phyloP scores from a whole-genome alignment of 2,329 filamentous ascomycete genomes.

The Ophiosphaerella korrae region DNA sequence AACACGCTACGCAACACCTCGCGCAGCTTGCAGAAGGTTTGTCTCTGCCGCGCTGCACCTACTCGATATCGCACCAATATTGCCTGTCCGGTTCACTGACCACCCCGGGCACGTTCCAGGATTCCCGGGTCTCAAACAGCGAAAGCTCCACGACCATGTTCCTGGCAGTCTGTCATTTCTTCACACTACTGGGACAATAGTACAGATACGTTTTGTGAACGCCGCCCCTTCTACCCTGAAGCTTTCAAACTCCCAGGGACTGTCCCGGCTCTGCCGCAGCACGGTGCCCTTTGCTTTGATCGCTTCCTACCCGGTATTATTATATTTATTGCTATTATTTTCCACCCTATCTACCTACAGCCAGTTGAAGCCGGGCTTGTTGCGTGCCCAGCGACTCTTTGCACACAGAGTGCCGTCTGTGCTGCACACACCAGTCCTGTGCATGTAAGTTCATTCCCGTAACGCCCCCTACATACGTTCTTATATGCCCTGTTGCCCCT shows the following conservation, averaged over 20 bases:
- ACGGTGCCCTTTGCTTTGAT: constrained; percentile 29
- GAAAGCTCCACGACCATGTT: constrained; percentile 45
- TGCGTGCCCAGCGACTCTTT: constrained; percentile 31
- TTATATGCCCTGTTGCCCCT: constrained; percentile 38
- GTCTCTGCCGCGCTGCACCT: constrained; percentile 21
- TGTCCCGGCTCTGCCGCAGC: constrained; percentile 35
- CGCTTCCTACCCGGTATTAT: constrained; percentile 34
- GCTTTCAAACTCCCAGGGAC: constrained; percentile 20
- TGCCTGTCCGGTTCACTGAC: constrained; percentile 31
- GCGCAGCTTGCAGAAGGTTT: constrained; percentile 30
- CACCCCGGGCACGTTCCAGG: constrained; percentile 27
- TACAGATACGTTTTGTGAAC: constrained; percentile 23
- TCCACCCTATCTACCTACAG: constrained; percentile 29
- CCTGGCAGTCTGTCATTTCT: constrained; percentile 38
- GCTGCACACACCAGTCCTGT: constrained; percentile 36
- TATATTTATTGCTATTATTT: constrained; percentile 39
- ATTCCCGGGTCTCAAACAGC: constrained; percentile 43
- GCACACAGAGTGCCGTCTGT: constrained; percentile 32
- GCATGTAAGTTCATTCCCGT: constrained; percentile 36
- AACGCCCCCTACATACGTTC: constrained; percentile 22
- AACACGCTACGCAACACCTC: constrained; percentile 42
- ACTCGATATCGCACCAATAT: constrained; percentile 36
- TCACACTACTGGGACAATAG: constrained; percentile 26
- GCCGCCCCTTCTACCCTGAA: constrained; percentile 27
- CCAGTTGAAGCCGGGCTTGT: constrained; percentile 24